Conservation (phyloP, 2,329 filamentous ascomycete genomes). For the Beauveria pseudobassiana region DNA sequence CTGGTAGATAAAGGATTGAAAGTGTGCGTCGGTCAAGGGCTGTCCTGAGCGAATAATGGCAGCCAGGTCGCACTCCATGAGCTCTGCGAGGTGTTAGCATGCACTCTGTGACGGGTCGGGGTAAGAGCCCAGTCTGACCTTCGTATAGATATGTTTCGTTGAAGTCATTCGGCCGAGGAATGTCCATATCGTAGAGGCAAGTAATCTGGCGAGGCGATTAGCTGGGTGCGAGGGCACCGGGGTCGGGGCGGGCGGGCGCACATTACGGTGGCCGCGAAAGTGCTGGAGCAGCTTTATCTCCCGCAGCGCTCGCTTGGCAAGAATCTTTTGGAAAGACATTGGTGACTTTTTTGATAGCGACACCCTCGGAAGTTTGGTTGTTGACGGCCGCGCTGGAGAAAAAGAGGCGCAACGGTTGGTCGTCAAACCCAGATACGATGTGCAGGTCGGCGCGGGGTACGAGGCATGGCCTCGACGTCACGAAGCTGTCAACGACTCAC, state of each 20-base stretch:
- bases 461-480: background rate
- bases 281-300: constrained; percentile 99
- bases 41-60: constrained; percentile 97
- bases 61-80: constrained; percentile 98
- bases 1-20: constrained; percentile 99
- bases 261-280: constrained; percentile 84
- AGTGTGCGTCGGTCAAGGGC: constrained; percentile 94
- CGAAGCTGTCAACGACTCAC: constrained; percentile 40
- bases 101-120: background rate
- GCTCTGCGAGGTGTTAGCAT: constrained; percentile 48
- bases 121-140: constrained; percentile 47
- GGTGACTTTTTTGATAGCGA: constrained; percentile 99
- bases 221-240: constrained; percentile 16
- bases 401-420: constrained; percentile 2
- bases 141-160: constrained; percentile 99
- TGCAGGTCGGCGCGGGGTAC: constrained; percentile 13
- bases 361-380: constrained; percentile 81
- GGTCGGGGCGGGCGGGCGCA: constrained; percentile 33
- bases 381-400: constrained; percentile 76
- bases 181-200: constrained; percentile 99
- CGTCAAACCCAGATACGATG: background rate
- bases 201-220: constrained; percentile 66
- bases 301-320: constrained; percentile 93
- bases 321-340: constrained; percentile 99
- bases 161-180: constrained; percentile 93